Evolutionary conservation across 352 stramenopile genomes (phyloP).

Genomic region (Aphanomyces cochlioides): DNA sequence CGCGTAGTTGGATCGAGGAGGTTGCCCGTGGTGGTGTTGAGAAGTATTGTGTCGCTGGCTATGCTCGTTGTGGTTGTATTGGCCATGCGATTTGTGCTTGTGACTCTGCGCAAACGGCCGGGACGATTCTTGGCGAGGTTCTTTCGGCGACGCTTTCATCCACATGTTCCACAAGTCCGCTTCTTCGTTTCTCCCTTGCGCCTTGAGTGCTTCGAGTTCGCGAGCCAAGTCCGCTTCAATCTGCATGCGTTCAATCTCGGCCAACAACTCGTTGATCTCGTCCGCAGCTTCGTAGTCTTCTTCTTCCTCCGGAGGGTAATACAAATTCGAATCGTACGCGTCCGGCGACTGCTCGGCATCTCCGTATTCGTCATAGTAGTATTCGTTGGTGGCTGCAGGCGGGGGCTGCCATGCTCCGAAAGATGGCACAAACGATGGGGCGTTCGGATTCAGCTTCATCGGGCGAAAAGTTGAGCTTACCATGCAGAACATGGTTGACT

Average conservation of each 20-base stretch:
- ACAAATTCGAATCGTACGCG: background rate
- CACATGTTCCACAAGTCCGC: slow-evolving; percentile 28
- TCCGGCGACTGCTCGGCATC: background rate
- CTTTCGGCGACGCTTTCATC: slow-evolving; percentile 10
- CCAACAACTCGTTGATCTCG: slow-evolving; percentile 28
- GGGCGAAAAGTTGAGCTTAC: background rate
- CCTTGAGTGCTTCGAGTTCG: slow-evolving; percentile 18
- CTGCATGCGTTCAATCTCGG: slow-evolving; percentile 28
- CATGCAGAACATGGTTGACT: background rate
- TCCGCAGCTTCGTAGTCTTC: slow-evolving; percentile 4
- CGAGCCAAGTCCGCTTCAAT: slow-evolving; percentile 25
- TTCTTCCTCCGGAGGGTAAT: background rate
- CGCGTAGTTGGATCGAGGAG: background rate
- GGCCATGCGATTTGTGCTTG: background rate
- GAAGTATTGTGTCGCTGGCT: slow-evolving; percentile 1
- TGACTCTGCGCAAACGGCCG: background rate
- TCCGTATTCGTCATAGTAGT: background rate
- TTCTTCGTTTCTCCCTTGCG: slow-evolving; percentile 26
- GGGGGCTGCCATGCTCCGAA: background rate
- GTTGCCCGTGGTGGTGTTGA: background rate
- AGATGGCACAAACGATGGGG: slow-evolving; percentile 8
- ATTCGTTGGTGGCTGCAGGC: background rate
- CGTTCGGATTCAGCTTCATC: slow-evolving; percentile 31
- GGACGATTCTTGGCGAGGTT: background rate
- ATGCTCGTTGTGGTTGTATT: slow-evolving; percentile 6